Percentiles rank a stretch among this genome's conserved stretches.
phyloP scores from a whole-genome alignment of 139 green algal genomes.

The Chlorella sp. region DNA sequence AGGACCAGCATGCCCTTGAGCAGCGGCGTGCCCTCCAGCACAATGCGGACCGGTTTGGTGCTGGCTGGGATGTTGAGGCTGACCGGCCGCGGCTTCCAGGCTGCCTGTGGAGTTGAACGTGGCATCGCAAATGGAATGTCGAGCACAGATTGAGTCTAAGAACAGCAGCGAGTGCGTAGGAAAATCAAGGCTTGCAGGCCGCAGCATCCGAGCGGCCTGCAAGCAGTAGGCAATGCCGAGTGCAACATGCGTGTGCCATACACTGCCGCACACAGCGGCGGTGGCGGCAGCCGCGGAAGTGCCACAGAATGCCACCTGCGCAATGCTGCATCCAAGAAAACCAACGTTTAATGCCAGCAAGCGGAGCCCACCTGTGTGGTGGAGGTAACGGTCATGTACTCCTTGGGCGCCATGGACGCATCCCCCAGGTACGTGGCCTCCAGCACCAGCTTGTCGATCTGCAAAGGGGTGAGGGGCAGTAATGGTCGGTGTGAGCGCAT shows the following conservation, averaged over 20 bases:
- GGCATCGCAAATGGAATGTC: no score
- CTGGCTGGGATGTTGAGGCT: constrained; percentile 51
- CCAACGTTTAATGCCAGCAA: not conserved
- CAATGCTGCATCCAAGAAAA: not conserved
- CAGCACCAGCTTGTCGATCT: constrained; percentile 40
- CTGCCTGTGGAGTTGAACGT: constrained; percentile 25
- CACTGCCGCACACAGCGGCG: no score
- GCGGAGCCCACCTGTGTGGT: not conserved
- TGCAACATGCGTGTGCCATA: no score
- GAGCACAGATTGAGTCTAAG: no score
- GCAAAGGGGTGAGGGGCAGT: constrained; percentile 18
- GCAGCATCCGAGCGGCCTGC: no score
- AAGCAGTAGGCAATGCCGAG: no score
- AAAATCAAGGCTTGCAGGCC: no score
- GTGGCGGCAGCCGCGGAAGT: no score
- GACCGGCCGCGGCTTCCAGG: constrained; percentile 46
- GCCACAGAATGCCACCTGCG: no score
- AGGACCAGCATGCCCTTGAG: constrained; percentile 57
- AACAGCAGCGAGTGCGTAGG: no score
- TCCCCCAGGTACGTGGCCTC: constrained; percentile 43
- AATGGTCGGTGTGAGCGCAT: no score
- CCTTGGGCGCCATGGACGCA: constrained; percentile 38
- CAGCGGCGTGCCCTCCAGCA: constrained; percentile 53
- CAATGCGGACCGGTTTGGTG: constrained; percentile 55
- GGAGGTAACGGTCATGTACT: constrained; percentile 40